Percentiles rank a stretch among this genome's conserved stretches.
phyloP scores from a whole-genome alignment of 176 grass and related monocot species.

The Oryza punctata region DNA sequence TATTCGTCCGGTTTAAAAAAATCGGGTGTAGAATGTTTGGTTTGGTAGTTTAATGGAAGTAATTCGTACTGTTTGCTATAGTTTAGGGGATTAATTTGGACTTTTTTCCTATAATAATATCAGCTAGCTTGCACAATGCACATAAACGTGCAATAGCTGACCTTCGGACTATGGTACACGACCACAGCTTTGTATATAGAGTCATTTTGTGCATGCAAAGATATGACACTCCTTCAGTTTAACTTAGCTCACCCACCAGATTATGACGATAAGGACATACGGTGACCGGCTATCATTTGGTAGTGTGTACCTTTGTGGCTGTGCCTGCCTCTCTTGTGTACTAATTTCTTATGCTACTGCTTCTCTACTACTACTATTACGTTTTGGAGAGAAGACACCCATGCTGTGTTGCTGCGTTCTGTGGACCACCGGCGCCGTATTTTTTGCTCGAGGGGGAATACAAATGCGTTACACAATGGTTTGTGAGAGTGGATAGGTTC shows the following conservation, averaged over 20 bases:
- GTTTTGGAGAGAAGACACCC: neutral
- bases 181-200: neutral
- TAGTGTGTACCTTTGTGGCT: too few relatives aligned
- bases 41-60: too few relatives aligned
- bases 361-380: too few relatives aligned
- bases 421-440: neutral
- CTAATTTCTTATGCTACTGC: too few relatives aligned
- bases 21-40: too few relatives aligned
- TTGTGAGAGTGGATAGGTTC: neutral
- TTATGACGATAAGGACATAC: constrained; percentile 7
- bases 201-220: neutral
- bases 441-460: neutral
- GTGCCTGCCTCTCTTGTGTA: too few relatives aligned
- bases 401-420: too few relatives aligned
- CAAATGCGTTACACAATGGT: neutral
- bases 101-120: too few relatives aligned
- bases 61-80: too few relatives aligned
- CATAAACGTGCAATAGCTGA: neutral
- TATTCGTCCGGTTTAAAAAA: too few relatives aligned
- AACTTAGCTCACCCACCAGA: neutral
- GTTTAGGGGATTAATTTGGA: too few relatives aligned
- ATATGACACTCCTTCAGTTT: neutral
- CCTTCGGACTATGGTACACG: neutral
- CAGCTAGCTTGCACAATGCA: too few relatives aligned
- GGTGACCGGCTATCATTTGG: neutral